Conservation (phyloP, 805 yeast species). For the Saturnispora galanensis region DNA sequence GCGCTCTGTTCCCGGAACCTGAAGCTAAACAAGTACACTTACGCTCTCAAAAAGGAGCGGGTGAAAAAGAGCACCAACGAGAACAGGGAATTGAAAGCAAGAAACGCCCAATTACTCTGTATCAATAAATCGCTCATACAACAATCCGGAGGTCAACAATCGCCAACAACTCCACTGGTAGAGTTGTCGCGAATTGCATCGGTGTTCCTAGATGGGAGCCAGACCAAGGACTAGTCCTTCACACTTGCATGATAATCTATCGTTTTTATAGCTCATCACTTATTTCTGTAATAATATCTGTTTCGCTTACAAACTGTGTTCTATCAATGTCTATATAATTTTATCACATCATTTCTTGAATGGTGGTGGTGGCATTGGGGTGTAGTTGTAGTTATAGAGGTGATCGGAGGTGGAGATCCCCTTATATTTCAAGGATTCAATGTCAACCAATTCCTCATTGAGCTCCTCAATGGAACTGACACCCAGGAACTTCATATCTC, state of each 20-base stretch:
- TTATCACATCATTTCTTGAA: conserved; percentile 8
- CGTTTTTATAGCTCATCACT: neutral
- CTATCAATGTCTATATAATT: neutral
- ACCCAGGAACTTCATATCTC: conserved; percentile 54
- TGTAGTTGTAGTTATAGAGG: conserved; percentile 42
- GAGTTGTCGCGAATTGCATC: conserved; percentile 3
- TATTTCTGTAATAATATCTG: too few relatives aligned
- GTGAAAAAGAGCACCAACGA: conserved; percentile 21
- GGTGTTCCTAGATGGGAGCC: conserved; percentile 4
- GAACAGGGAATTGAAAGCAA: conserved; percentile 20
- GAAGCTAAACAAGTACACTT: conserved; percentile 25
- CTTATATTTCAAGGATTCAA: conserved; percentile 35
- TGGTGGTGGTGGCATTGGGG: conserved; percentile 23
- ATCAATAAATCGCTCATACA: too few relatives aligned
- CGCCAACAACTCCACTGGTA: too few relatives aligned
- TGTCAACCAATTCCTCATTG: conserved; percentile 29
- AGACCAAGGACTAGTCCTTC: neutral
- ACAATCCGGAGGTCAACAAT: too few relatives aligned
- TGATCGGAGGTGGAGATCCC: conserved; percentile 46
- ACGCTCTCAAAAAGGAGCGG: conserved; percentile 23
- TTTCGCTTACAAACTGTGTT: neutral
- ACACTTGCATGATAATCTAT: neutral
- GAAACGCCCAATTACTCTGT: conserved; percentile 10
- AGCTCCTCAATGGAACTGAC: conserved; percentile 40
- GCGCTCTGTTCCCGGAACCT: conserved; percentile 24